Evolutionary conservation across 176 grass and related monocot species (phyloP).

Genomic region (Zea luxurians): DNA sequence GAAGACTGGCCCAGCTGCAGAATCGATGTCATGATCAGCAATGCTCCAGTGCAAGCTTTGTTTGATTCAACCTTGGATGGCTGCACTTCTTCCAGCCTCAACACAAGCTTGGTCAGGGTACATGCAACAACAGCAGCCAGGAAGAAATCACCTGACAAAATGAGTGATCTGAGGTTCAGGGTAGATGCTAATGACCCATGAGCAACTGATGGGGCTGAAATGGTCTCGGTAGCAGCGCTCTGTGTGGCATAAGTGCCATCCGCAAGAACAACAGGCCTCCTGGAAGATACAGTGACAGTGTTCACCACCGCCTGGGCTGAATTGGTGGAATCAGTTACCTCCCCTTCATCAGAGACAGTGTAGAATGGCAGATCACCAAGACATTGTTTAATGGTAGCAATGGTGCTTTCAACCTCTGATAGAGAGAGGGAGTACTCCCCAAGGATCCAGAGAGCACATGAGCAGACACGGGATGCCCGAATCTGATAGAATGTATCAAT

Average conservation of each 20-base stretch:
- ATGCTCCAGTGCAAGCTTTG: constrained; percentile 53
- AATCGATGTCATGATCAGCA: constrained; percentile 62
- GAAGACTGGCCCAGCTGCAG: constrained; percentile 62
- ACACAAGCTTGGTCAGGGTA: constrained; percentile 66
- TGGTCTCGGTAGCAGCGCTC: constrained; percentile 55
- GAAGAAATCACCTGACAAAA: constrained; percentile 72
- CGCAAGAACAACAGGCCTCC: constrained; percentile 63
- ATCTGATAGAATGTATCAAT: constrained; percentile 81
- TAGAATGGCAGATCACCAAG: constrained; percentile 73
- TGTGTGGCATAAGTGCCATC: constrained; percentile 77
- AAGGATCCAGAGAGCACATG: constrained; percentile 68
- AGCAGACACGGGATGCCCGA: constrained; percentile 58
- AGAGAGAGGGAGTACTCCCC: constrained; percentile 77
- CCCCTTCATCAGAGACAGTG: constrained; percentile 63
- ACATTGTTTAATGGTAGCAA: constrained; percentile 69
- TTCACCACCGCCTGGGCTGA: constrained; percentile 41
- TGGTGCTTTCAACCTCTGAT: constrained; percentile 65
- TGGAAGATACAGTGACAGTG: constrained; percentile 52
- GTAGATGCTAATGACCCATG: constrained; percentile 45
- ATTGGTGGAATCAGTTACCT: constrained; percentile 46
- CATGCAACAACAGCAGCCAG: constrained; percentile 53
- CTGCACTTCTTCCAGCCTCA: constrained; percentile 74
- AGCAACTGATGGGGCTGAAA: constrained; percentile 49
- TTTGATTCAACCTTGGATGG: constrained; percentile 62
- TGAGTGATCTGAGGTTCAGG: constrained; percentile 64